phyloP scores from a whole-genome alignment of 768 basidiomycete genomes.

The Sistotremastrum niveocremeum region DNA sequence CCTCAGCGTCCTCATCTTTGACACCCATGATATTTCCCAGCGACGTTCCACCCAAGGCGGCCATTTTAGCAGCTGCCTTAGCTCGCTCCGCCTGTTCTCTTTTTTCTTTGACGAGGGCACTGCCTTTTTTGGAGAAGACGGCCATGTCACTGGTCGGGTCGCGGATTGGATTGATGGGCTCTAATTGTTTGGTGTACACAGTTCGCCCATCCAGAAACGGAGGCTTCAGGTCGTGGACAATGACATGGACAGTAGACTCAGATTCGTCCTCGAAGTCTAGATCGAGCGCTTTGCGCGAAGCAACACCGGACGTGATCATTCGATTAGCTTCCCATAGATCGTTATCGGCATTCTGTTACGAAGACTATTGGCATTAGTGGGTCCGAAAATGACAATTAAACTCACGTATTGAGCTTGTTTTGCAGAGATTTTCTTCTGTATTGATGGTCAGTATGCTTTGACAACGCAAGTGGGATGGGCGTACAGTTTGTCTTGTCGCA shows the following conservation, averaged over 20 bases:
- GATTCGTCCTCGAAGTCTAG: conserved; percentile 94
- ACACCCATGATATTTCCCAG: conserved; percentile 99
- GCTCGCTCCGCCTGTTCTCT: conserved; percentile 92
- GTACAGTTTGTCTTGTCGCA: conserved; percentile 57
- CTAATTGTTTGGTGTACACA: conserved; percentile 91
- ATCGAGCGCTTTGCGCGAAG: conserved; percentile 75
- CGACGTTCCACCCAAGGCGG: conserved; percentile 79
- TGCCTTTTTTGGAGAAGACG: conserved; percentile 94
- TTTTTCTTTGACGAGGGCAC: conserved; percentile 85
- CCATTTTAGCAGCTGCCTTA: conserved; percentile 92
- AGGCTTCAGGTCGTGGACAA: conserved; percentile 94
- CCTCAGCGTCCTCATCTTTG: conserved; percentile 86
- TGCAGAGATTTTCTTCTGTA: conserved; percentile 78
- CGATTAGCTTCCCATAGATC: conserved; percentile 98
- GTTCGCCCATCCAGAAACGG: conserved; percentile 96
- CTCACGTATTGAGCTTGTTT: conserved; percentile 91
- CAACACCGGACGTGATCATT: conserved; percentile 92
- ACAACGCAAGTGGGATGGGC: conserved; percentile 13
- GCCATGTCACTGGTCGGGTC: conserved; percentile 94
- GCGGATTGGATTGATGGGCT: conserved; percentile 92
- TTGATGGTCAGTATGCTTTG: conserved; percentile 7
- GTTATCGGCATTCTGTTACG: conserved; percentile 80
- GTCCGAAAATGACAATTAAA: conserved; percentile 3
- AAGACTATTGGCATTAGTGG: conserved; percentile 9
- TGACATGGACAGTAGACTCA: conserved; percentile 92